phyloP scores from a whole-genome alignment of 768 basidiomycete species.

The Kwoniella mangroviensis region DNA sequence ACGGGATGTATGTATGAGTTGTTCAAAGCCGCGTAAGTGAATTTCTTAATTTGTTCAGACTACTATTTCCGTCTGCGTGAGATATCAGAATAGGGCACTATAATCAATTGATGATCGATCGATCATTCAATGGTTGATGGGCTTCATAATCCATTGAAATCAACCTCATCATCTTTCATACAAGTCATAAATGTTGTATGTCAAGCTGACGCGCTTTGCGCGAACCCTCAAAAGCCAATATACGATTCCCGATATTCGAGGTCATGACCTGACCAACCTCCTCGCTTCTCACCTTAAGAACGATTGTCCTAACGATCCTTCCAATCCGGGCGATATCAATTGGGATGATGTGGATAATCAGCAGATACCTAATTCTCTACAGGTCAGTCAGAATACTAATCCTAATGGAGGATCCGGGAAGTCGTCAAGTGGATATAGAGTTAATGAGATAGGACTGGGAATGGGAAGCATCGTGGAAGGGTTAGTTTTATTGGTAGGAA shows the following conservation, averaged over 20 bases:
- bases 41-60: not conserved
- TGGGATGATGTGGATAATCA: constrained; percentile 49
- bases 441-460: not conserved
- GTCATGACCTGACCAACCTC: constrained; percentile 30
- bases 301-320: constrained; percentile 32
- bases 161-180: too few relatives aligned
- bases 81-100: too few relatives aligned
- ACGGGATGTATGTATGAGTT: constrained; percentile 55
- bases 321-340: constrained; percentile 21
- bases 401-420: not conserved
- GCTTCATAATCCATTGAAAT: too few relatives aligned
- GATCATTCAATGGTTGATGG: too few relatives aligned
- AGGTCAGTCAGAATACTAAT: constrained; percentile 43
- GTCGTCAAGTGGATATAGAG: not conserved
- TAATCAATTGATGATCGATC: too few relatives aligned
- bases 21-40: constrained; percentile 53
- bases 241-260: constrained; percentile 40
- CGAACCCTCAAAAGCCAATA: constrained; percentile 30
- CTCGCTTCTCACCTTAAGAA: constrained; percentile 46
- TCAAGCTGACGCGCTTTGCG: not conserved
- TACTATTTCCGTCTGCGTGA: not conserved
- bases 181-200: too few relatives aligned
- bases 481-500: not conserved
- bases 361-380: constrained; percentile 45
- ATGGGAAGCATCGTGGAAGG: not conserved